Evolutionary conservation across 1,284 basidiomycete genomes (phyloP).

Genomic region (Cutaneotrichosporon curvatum): DNA sequence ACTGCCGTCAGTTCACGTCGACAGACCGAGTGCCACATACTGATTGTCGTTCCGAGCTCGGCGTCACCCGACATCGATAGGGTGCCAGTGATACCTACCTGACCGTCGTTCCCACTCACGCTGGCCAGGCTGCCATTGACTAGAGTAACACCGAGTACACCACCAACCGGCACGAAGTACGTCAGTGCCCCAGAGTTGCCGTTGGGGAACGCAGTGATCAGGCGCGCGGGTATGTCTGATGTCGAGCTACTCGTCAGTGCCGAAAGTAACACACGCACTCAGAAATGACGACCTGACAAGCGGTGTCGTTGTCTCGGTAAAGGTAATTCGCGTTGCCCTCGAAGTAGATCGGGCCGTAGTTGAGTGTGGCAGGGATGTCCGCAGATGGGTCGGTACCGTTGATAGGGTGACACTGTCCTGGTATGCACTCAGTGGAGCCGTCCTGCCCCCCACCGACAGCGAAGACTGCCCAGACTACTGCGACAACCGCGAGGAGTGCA

Average conservation of each 20-base stretch:
- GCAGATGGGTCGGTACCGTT: background rate
- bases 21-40: constrained; percentile 9
- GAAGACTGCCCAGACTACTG: no score
- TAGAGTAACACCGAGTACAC: constrained; percentile 27
- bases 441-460: no score
- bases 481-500: no score
- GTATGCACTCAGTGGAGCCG: background rate
- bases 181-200: constrained; percentile 48
- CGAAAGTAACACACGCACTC: constrained; percentile 16
- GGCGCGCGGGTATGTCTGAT: constrained; percentile 35
- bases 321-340: constrained; percentile 49
- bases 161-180: constrained; percentile 42
- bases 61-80: constrained; percentile 43
- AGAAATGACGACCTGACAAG: constrained; percentile 45
- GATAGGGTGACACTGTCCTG: no score
- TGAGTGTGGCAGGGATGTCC: constrained; percentile 3
- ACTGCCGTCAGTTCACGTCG: constrained; percentile 25
- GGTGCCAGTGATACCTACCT: constrained; percentile 46
- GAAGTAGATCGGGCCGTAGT: constrained; percentile 32
- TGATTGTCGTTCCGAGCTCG: constrained; percentile 45
- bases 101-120: constrained; percentile 26
- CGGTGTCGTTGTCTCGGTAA: constrained; percentile 45
- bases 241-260: constrained; percentile 29
- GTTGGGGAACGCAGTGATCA: constrained; percentile 48
- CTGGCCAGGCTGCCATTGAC: constrained; percentile 17